Conservation (phyloP, 1,284 basidiomycete genomes). For the Porodaedalea pini region DNA sequence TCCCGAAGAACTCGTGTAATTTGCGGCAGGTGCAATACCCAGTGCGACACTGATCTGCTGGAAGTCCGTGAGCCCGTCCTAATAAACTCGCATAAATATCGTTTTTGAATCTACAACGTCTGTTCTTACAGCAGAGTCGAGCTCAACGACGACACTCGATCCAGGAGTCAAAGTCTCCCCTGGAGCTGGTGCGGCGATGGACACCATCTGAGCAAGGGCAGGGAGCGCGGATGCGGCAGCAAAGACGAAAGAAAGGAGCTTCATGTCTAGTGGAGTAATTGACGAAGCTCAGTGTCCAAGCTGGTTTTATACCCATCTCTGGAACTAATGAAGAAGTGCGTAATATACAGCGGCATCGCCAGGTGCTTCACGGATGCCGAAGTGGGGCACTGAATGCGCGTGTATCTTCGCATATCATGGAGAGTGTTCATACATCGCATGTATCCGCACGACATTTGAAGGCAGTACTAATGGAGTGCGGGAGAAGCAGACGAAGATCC, state of each 20-base stretch:
- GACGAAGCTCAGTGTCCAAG: background rate
- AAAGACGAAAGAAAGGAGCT: background rate
- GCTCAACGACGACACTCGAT: constrained; percentile 3
- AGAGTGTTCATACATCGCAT: background rate
- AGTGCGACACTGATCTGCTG: constrained; percentile 17
- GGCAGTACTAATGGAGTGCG: background rate
- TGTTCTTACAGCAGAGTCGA: constrained; percentile 8
- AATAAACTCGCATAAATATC: background rate
- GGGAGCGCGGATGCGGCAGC: background rate
- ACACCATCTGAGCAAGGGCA: constrained; percentile 13
- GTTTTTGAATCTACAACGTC: background rate
- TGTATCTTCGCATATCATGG: background rate
- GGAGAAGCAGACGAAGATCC: constrained; percentile 1
- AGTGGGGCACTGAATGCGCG: background rate
- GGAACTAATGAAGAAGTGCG: background rate
- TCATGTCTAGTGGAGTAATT: background rate
- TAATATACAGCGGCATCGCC: background rate
- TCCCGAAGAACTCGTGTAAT: background rate
- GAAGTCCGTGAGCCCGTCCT: constrained; percentile 17
- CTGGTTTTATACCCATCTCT: background rate
- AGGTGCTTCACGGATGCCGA: background rate
- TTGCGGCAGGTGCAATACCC: constrained; percentile 6
- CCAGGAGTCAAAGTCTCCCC: constrained; percentile 9
- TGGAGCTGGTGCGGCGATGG: constrained; percentile 11
- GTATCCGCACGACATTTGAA: background rate